Evolutionary conservation across 1,139 yeast species (phyloP), one percentile per base, ranked within the genome.

Genomic region (Pichiaceae sp.): DNA sequence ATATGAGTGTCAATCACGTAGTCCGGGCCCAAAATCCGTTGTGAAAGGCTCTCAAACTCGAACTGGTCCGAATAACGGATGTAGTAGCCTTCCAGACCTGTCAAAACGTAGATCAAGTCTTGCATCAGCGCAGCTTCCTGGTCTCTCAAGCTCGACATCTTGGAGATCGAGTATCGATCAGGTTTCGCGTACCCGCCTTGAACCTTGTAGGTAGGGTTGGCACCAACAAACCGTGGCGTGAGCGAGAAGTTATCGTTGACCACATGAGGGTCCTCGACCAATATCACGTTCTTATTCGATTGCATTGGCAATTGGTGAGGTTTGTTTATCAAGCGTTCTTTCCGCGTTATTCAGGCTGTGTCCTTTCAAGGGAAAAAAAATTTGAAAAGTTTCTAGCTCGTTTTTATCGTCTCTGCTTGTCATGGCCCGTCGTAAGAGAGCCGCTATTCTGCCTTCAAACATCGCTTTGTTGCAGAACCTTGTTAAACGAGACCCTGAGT

Each of bases 401-500:
- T 42, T 37, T 28, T 35, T 19, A n/a, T 26, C n/a, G n/a, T 26
- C 16, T 27, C 3, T 8, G 25, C 17, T 31, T 12, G 33, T 37
- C 36, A 89, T 87, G 96, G 95, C 74, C 31, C 84, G 81, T 63
- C 73, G 78, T 58, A 80, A 86, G 64, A 82, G 96, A 71, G 93
- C 95, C 30, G 95, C 96, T 36, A 70, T 86, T 38, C 66, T 89
- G 55, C 97, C 96, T 16, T 84, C 89, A 20, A 91, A 91, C 61
- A 84, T 91, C 54, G 89, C 94, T 35, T 64, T 89, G 43, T 65
- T 91, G 45, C 98, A 93, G 63, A 91, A 93, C 57, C 72, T 91
- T 42, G 95, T 91, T 11, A 80, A 89, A 54, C 70, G 96, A 50
- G 98, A 91, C 56, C 97, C 98, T 3, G 82, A 75, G 42, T 86